Base-by-base conservation (phyloP, 2,329 filamentous ascomycete species). In the Ambrosiella beaveri region DNA sequence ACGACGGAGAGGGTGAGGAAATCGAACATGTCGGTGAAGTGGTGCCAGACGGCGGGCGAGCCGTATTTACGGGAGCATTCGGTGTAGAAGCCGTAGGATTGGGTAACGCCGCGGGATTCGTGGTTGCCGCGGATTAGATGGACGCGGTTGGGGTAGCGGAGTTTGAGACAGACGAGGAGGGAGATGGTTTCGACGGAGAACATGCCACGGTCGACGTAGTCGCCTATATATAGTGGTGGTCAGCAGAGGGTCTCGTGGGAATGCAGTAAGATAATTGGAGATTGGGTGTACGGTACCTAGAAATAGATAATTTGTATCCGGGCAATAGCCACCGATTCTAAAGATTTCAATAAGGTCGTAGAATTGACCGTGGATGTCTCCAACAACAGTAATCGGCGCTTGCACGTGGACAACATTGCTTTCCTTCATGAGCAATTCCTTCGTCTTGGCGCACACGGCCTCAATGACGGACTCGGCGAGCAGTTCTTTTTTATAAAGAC, bases 21-120 rank as follows among this genome's bases (percentile, higher is more conserved):
- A 73, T 98, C 93, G 71, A 98, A 98, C 90, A 98, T 97, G 73
- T 98, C 93, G 63, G 93, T 98, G 69, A 98, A 98, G 70, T 97
- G 93, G 71, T 98, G 93, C 93, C 93, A 98, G 19, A 98, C 93
- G 66, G 93, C 96, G 63, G 93, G 89, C 68, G 95, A 97, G 68
- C 93, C 93, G 71, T 98, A 98, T 72, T 98, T 98, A 64, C 93
- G 85, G 17, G 86, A 89, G 71, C 93, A 98, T 69, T 98, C 93
- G 19, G 93, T 97, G 69, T 98, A 98, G 74, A 98, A 98, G 59
- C 93, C 93, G 71, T 98, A 98, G 36, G 91, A 97, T 71, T 98
- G 93, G 9, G 93, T 98, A 57, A 98, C 93, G 66, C 93, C 93
- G 65, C 93, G 85, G 59, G 89, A 95, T 72, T 98, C 93, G 73